phyloP scores from a whole-genome alignment of 1,139 yeast species.

The Wickerhamiella pararugosa region DNA sequence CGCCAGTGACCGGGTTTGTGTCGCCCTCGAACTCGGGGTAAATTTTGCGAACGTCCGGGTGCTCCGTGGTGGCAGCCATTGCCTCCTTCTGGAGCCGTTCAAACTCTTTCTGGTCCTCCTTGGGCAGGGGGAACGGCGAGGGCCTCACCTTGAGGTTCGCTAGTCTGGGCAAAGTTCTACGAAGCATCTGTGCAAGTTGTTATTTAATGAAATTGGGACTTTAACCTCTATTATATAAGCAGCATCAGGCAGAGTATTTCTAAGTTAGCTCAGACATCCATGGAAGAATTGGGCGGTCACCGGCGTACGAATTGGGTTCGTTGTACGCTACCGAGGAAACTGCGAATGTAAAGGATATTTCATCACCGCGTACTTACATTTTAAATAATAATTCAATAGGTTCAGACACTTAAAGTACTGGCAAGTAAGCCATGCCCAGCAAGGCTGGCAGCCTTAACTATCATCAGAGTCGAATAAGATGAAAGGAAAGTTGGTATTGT shows the following conservation, averaged over 20 bases:
- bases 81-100: conserved; percentile 75
- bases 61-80: conserved; percentile 25
- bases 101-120: conserved; percentile 85
- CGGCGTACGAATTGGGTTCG: conserved; percentile 71
- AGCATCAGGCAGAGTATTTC: no score
- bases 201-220: not conserved
- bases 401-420: conserved; percentile 62
- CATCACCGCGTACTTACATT: conserved; percentile 37
- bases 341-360: conserved; percentile 73
- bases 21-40: conserved; percentile 96
- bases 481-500: conserved; percentile 53
- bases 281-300: conserved; percentile 68
- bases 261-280: conserved; percentile 43
- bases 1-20: conserved; percentile 85
- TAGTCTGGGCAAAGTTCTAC: not conserved
- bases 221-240: not conserved
- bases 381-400: conserved; percentile 7
- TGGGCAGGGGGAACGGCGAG: conserved; percentile 72
- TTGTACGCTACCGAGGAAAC: conserved; percentile 83
- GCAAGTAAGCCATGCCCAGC: conserved; percentile 42
- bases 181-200: not conserved
- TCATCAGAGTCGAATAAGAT: conserved; percentile 75
- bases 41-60: conserved; percentile 57
- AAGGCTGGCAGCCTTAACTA: conserved; percentile 46
- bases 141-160: conserved; percentile 28